Evolutionary conservation across 805 yeast genomes (phyloP).

Genomic region (Lipomyces chichibuensis): DNA sequence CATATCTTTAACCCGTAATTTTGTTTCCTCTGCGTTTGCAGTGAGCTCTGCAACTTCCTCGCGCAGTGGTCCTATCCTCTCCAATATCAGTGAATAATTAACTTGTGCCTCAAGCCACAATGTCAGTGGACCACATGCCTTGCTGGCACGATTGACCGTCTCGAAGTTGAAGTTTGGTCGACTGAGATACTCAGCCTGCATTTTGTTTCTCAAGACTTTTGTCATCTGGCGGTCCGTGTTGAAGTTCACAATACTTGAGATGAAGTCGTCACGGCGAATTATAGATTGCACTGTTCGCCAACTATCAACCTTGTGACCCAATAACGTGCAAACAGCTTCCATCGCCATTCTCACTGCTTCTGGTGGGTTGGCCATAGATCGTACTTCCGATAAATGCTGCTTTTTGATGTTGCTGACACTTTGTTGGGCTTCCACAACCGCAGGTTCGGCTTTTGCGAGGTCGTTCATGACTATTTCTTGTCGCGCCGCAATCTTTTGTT

Average conservation of each 20-base stretch:
- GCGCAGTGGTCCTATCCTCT: constrained; percentile 71
- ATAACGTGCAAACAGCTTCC: constrained; percentile 83
- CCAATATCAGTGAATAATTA: constrained; percentile 70
- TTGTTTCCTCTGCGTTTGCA: constrained; percentile 60
- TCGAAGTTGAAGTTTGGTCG: constrained; percentile 69
- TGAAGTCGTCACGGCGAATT: constrained; percentile 86
- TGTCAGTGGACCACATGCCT: constrained; percentile 89
- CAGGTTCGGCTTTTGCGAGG: constrained; percentile 79
- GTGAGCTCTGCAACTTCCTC: constrained; percentile 67
- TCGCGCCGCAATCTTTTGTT: constrained; percentile 59
- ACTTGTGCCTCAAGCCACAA: constrained; percentile 91
- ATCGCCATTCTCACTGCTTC: constrained; percentile 78
- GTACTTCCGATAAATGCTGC: constrained; percentile 83
- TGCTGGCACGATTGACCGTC: constrained; percentile 83
- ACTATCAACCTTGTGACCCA: constrained; percentile 64
- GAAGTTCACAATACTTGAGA: constrained; percentile 75
- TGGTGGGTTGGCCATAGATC: constrained; percentile 92
- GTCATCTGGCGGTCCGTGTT: constrained; percentile 64
- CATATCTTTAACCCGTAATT: constrained; percentile 72
- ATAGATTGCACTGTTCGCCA: constrained; percentile 86
- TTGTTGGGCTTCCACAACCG: constrained; percentile 76
- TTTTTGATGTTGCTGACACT: constrained; percentile 94
- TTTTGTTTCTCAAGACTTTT: constrained; percentile 53
- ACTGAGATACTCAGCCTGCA: constrained; percentile 64
- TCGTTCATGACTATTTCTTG: constrained; percentile 61